phyloP scores from a whole-genome alignment of 306 rosid genomes.

The Glycyrrhiza uralensis region DNA sequence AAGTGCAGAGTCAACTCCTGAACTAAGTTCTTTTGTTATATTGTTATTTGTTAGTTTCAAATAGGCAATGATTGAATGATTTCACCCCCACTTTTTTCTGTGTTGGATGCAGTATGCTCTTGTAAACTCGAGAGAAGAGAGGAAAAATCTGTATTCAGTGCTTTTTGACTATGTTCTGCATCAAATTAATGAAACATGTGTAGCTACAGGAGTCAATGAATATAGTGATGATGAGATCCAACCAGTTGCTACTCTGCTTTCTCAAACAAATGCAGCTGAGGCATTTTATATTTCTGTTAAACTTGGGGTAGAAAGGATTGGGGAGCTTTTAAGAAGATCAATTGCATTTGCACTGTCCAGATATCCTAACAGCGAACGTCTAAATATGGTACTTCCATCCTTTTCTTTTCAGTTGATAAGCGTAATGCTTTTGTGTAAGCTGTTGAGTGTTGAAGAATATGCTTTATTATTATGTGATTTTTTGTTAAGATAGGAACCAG shows the following conservation, averaged over 20 bases:
- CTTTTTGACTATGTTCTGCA: slow-evolving; percentile 83
- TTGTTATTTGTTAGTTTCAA: not conserved
- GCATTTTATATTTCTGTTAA: slow-evolving; percentile 80
- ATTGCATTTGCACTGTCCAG: slow-evolving; percentile 59
- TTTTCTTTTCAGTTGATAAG: not conserved
- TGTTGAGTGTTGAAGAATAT: slow-evolving; percentile 37
- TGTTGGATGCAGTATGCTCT: slow-evolving; percentile 68
- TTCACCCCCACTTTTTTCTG: not conserved
- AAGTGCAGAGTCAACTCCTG: slow-evolving; percentile 13
- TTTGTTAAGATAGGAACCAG: not conserved
- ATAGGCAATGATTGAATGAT: not conserved
- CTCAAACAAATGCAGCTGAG: slow-evolving; percentile 76
- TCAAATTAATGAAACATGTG: slow-evolving; percentile 72
- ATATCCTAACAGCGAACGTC: slow-evolving; percentile 72
- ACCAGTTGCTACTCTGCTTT: slow-evolving; percentile 75
- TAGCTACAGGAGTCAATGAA: slow-evolving; percentile 61
- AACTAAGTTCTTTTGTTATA: not conserved
- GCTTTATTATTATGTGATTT: not conserved
- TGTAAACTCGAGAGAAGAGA: slow-evolving; percentile 77
- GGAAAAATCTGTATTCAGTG: slow-evolving; percentile 72
- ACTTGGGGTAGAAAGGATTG: slow-evolving; percentile 86
- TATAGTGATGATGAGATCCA: slow-evolving; percentile 76
- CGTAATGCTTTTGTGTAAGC: not conserved
- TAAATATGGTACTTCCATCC: slow-evolving; percentile 55
- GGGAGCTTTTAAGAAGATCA: slow-evolving; percentile 76